Evolutionary conservation across 2,329 filamentous ascomycete species (phyloP).

Genomic region (Zalaria obscura): DNA sequence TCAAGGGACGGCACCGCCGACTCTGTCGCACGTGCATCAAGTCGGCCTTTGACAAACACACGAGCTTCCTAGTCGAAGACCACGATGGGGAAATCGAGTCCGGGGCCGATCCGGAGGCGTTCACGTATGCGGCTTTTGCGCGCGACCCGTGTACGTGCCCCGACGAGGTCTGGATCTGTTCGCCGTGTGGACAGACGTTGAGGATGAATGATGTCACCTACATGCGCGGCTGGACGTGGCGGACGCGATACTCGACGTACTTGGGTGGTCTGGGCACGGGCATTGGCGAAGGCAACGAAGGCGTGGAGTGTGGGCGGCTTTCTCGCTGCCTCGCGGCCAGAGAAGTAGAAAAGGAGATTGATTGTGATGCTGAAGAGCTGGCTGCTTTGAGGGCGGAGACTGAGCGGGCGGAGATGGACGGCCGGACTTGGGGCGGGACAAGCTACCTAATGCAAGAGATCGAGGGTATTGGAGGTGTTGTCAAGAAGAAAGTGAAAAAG

Average conservation of each 20-base stretch:
- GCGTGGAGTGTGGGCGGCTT: conserved; percentile 75
- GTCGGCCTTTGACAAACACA: conserved; percentile 43
- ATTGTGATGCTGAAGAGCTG: conserved; percentile 69
- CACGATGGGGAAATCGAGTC: not conserved
- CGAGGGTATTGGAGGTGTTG: conserved; percentile 73
- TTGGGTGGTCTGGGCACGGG: conserved; percentile 73
- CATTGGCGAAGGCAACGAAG: conserved; percentile 76
- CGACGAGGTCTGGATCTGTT: conserved; percentile 67
- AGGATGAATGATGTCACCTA: conserved; percentile 45
- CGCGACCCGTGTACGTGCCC: conserved; percentile 44
- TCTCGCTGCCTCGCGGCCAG: conserved; percentile 60
- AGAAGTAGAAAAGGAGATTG: conserved; percentile 69
- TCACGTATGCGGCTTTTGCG: conserved; percentile 34
- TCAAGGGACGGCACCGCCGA: conserved; percentile 65
- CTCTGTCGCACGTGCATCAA: conserved; percentile 64
- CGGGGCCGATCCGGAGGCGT: not conserved
- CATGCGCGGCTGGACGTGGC: conserved; percentile 71
- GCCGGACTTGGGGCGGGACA: conserved; percentile 39
- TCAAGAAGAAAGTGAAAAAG: conserved; percentile 79
- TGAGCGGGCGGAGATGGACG: conserved; percentile 13
- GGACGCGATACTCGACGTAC: conserved; percentile 64
- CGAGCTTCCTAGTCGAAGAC: not conserved
- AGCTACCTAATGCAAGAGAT: conserved; percentile 82
- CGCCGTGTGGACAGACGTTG: conserved; percentile 64
- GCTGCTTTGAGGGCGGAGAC: conserved; percentile 29